Conservation (phyloP, 2,329 filamentous ascomycete species). For the Waltergamsia citrina region DNA sequence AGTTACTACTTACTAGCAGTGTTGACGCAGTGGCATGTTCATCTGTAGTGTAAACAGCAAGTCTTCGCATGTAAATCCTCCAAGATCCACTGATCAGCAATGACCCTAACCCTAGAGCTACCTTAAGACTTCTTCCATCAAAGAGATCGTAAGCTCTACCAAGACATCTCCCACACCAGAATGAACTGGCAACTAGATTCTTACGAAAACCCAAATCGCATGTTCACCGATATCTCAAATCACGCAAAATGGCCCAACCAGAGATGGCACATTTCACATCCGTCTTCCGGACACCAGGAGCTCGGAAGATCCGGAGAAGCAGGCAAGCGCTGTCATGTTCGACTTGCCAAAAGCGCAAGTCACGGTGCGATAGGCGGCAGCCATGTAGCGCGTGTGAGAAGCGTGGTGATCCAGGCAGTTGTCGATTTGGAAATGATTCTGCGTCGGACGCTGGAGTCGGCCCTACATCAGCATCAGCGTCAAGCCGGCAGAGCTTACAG, state of each 20-base stretch:
- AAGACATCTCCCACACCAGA: too few relatives aligned
- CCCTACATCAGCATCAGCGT: too few relatives aligned
- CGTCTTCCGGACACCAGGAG: conserved; percentile 26
- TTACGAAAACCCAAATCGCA: too few relatives aligned
- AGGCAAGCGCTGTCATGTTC: conserved; percentile 30
- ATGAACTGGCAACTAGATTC: too few relatives aligned
- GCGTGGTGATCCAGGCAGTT: conserved; percentile 22
- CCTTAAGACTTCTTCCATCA: too few relatives aligned
- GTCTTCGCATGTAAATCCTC: too few relatives aligned
- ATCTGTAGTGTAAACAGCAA: too few relatives aligned
- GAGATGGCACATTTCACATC: conserved; percentile 13
- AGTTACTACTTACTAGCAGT: too few relatives aligned
- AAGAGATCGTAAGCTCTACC: too few relatives aligned
- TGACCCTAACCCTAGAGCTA: too few relatives aligned
- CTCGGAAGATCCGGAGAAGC: conserved; percentile 25
- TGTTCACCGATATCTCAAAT: neutral
- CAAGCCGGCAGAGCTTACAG: conserved; percentile 24
- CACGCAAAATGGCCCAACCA: conserved; percentile 15
- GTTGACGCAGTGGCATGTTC: too few relatives aligned
- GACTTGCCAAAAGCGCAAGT: conserved; percentile 30
- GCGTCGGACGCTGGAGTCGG: conserved; percentile 2
- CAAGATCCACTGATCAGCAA: too few relatives aligned
- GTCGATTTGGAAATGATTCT: conserved; percentile 18
- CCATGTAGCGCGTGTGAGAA: conserved; percentile 29
- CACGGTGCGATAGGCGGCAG: conserved; percentile 29